These are phyloP conservation scores for Chalciporus sphaerocephalus DNA, from an alignment of 768 basidiomycete genomes.

Conservation along the genomic window DNA sequence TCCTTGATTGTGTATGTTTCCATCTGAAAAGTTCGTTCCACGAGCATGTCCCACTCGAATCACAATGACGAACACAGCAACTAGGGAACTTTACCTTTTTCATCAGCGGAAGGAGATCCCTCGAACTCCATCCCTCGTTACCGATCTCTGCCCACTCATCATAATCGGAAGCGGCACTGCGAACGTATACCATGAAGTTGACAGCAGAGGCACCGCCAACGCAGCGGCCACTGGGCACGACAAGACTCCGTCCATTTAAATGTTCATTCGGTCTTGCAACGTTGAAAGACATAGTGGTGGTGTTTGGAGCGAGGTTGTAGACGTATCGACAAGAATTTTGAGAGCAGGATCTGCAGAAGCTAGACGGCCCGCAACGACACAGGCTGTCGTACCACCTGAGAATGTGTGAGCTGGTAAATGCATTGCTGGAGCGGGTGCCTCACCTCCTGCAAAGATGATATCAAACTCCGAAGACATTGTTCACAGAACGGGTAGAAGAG, in stretches of 20 bases:
- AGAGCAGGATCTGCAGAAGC: slow-evolving; percentile 48
- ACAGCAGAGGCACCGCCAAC: slow-evolving; percentile 62
- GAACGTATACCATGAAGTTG: slow-evolving; percentile 56
- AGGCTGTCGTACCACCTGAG: slow-evolving; percentile 50
- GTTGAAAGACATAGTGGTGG: slow-evolving; percentile 44
- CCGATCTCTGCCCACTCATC: slow-evolving; percentile 52
- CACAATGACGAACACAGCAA: too few species aligned
- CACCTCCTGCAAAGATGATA: too few species aligned
- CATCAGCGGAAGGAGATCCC: slow-evolving; percentile 52
- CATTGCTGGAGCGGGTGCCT: too few species aligned
- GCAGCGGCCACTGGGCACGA: slow-evolving; percentile 45
- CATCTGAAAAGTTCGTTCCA: slow-evolving; percentile 1
- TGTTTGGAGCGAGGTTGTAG: slow-evolving; percentile 36
- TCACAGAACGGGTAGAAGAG: too few species aligned
- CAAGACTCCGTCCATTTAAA: slow-evolving; percentile 40
- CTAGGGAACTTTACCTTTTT: slow-evolving; percentile 53
- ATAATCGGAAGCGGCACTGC: slow-evolving; percentile 59
- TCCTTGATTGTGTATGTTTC: slow-evolving; percentile 34
- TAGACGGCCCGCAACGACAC: slow-evolving; percentile 52
- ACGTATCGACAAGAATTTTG: slow-evolving; percentile 54
- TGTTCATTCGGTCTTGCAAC: slow-evolving; percentile 37
- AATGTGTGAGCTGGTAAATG: too few species aligned
- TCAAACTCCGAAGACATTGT: too few species aligned
- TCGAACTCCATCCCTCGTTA: slow-evolving; percentile 60
- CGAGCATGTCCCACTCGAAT: too few species aligned